Evolutionary conservation across 73 alveolate species (phyloP), one percentile per base, ranked within the genome.

Genomic region (Urostyla sp.): DNA sequence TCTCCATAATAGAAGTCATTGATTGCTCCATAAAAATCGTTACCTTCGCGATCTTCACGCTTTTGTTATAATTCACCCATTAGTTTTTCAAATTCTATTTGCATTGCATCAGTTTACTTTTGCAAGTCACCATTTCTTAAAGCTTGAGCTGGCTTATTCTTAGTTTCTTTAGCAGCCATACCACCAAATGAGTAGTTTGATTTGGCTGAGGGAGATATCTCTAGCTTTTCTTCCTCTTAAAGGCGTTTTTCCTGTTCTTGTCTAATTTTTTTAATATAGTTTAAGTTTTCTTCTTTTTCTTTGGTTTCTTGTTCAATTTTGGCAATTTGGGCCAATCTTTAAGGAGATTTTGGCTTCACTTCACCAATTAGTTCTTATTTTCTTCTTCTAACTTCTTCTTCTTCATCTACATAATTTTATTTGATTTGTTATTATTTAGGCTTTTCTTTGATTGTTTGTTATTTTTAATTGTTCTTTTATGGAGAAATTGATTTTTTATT

Each of bases 1-100:
- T 49, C 83, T 48, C 34, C 8, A 34, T 46, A 49, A 37, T 27
- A 69, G 28, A 40, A 66, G 51, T 69, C 67, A 32, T 69, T 69
- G 15, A 49, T 5, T 0, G 67, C 83, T 26, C 34, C 48, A 69
- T 46, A 44, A 37, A 49, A 69, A 20, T 24, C 30, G 23, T 69
- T 59, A 0, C 83, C 83, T 10, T 46, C 49, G 8, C 56, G 23
- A 57, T 46, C 32, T 2, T 13, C 16, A 24, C 83, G 44, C 27
- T 69, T 44, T 4, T 44, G 72, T 23, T 69, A 32, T 5, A 69
- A 28, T 37, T 69, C 83, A 5, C 32, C 24, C 2, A 69, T 56
- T 28, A 69, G 40, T 26, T 69, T 27, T 18, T n/a, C 27, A 55
- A 69, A 69, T 37, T 69, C 83, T 11, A 28, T 53, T 26, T 69